Base-by-base conservation (phyloP, 2,329 filamentous ascomycete species). In the Fusarium proliferatum region DNA sequence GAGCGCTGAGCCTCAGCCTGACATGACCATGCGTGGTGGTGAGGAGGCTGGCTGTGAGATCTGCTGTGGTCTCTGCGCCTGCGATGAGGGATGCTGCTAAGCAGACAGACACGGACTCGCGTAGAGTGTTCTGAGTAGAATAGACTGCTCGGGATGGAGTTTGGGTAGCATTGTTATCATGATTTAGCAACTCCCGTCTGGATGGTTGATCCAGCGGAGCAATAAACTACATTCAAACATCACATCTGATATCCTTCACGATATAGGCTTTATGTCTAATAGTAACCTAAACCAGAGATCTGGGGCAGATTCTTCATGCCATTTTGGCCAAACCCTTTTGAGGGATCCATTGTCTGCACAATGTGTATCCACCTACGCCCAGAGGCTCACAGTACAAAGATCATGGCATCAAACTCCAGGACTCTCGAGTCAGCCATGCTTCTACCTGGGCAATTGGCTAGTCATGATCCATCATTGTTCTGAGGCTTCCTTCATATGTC, bases 21-120 rank as follows among this genome's bases (percentile, higher is more conserved):
- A 85, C 39, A 83, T 85, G 80, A 79, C 76, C 69, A 80, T 85
- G 63, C 82, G 84, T 46, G 84, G 84, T 75, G 84, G 84, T 72
- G 84, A 85, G 72, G 84, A 85, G 69, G 84, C 83, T 41, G 84
- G 84, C 42, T 85, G 84, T 65, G 84, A 85, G 75, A 76, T 85
- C 68, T 85, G 84, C 80, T 85, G 84, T 67, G 84, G 84, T 64
- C 82, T 85, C 67, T 85, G 84, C 77, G 83, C 78, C 57, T 85
- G 84, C 73, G 77, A 85, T 2, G 84, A 85, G 73, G 77, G 75
- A 28, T 85, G 84, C 79, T 85, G 84, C 78, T 85, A 64, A 70
- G 48, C 61, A 38, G 36, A 38, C 21, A 26, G 42, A 13, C 28
- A 33, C 33, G n/a, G 42, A 13, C 33, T 61, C 45, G 28, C 36